These are phyloP conservation scores for Ploettnerulaceae sp. DNA, from an alignment of 2,329 filamentous ascomycete genomes.

Conservation along the genomic window DNA sequence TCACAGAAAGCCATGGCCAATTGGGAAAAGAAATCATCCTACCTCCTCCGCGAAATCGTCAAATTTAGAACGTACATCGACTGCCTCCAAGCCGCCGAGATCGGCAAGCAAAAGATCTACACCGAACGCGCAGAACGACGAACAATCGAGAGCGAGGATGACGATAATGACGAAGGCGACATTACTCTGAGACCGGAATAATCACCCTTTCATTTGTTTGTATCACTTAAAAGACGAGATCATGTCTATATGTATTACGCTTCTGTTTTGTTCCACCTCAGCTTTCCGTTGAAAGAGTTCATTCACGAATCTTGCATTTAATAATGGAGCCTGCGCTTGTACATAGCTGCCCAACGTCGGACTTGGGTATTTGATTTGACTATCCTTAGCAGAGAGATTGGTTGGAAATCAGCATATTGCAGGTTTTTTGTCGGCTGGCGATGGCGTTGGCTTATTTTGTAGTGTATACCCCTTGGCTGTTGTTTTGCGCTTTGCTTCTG, in stretches of 20 bases:
- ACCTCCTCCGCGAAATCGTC: conserved; percentile 87
- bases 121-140: conserved; percentile 44
- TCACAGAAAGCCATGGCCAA: conserved; percentile 83
- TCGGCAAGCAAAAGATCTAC: conserved; percentile 64
- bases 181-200: conserved; percentile 17
- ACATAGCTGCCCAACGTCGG: not conserved
- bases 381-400: not conserved
- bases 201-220: conserved; percentile 2
- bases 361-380: not conserved
- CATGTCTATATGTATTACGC: not conserved
- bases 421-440: not conserved
- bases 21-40: conserved; percentile 94
- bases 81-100: conserved; percentile 66
- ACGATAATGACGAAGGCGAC: conserved; percentile 23
- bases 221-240: not conserved
- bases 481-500: not conserved
- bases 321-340: not conserved
- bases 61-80: conserved; percentile 97
- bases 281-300: not conserved
- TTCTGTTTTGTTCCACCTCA: not conserved
- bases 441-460: not conserved
- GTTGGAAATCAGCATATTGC: not conserved
- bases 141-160: conserved; percentile 21
- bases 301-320: not conserved
- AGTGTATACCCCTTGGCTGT: conserved; percentile 6